Conservation (phyloP, 345 rosid genomes). For the Zanthoxylum bungeanum region DNA sequence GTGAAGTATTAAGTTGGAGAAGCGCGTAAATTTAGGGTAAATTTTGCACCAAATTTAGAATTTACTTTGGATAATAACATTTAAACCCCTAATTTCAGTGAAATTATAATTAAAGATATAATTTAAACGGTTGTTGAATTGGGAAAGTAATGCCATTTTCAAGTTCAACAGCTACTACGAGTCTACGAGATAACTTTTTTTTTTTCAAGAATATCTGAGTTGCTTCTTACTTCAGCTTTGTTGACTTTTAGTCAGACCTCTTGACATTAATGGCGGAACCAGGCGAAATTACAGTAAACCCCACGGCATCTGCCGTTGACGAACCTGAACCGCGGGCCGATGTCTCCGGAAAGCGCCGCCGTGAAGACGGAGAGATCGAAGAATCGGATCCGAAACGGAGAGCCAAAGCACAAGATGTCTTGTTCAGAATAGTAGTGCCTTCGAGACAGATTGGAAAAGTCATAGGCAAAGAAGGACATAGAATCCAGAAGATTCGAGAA, state of each 20-base stretch:
- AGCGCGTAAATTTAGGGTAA: no score
- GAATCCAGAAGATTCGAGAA: constrained; percentile 71
- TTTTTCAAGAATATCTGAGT: no score
- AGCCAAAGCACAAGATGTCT: constrained; percentile 44
- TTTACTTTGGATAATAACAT: background rate
- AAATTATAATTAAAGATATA: background rate
- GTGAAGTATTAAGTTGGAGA: no score
- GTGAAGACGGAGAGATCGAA: constrained; percentile 33
- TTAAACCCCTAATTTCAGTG: background rate
- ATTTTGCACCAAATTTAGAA: no score
- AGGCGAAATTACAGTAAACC: constrained; percentile 20
- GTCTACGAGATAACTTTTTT: no score
- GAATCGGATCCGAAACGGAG: constrained; percentile 43
- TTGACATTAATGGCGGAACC: constrained; percentile 20
- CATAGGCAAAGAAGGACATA: constrained; percentile 58
- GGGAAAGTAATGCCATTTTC: constrained; percentile 4
- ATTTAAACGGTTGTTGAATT: background rate
- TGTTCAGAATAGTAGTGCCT: constrained; percentile 57
- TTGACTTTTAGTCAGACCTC: no score
- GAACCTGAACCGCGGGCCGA: background rate
- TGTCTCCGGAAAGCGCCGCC: constrained; percentile 41
- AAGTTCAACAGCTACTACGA: background rate
- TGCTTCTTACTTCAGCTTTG: no score
- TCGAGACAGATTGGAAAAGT: constrained; percentile 71
- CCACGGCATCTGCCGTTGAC: background rate